Conservation (phyloP, 2,329 filamentous ascomycete species). For the Aspergillus persii region DNA sequence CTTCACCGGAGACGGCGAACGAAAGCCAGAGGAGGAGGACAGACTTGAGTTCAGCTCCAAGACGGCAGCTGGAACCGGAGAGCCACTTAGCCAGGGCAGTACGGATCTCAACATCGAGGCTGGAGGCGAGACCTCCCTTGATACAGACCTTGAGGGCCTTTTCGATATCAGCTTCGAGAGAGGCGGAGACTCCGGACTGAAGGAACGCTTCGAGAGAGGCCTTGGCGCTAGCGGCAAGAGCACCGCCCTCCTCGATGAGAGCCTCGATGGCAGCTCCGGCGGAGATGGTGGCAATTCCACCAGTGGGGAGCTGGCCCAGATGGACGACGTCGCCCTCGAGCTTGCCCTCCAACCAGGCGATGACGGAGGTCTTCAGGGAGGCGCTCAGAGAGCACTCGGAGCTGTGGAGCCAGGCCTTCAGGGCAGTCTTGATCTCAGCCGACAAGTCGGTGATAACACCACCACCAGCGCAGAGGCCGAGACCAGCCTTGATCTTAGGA, state of each 20-base stretch:
- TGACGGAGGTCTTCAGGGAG: slow-evolving; percentile 29
- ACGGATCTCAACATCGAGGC: slow-evolving; percentile 28
- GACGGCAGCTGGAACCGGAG: slow-evolving; percentile 28
- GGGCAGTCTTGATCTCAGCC: slow-evolving; percentile 31
- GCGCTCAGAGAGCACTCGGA: slow-evolving; percentile 27
- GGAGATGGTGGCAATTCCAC: slow-evolving; percentile 31
- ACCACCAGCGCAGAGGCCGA: slow-evolving; percentile 34
- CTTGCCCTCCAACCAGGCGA: slow-evolving; percentile 33
- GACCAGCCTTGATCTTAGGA: slow-evolving; percentile 31
- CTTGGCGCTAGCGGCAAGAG: slow-evolving; percentile 27
- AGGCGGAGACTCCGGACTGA: slow-evolving; percentile 23
- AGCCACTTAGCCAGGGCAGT: slow-evolving; percentile 34
- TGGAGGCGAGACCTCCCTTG: slow-evolving; percentile 28
- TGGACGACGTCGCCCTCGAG: slow-evolving; percentile 27
- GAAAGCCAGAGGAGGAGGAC: slow-evolving; percentile 38
- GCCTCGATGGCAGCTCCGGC: slow-evolving; percentile 32
- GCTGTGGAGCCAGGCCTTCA: slow-evolving; percentile 31
- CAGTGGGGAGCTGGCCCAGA: slow-evolving; percentile 25
- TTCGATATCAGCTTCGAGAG: slow-evolving; percentile 29
- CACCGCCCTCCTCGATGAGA: slow-evolving; percentile 29
- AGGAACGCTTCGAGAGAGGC: slow-evolving; percentile 35
- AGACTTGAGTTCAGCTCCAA: slow-evolving; percentile 38
- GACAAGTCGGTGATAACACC: slow-evolving; percentile 30
- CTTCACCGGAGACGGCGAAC: slow-evolving; percentile 27
- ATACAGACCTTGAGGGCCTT: slow-evolving; percentile 28